Evolutionary conservation across 2,329 filamentous ascomycete genomes (phyloP), one percentile per base, ranked within the genome.

Genomic region (Blumeria hordei): DNA sequence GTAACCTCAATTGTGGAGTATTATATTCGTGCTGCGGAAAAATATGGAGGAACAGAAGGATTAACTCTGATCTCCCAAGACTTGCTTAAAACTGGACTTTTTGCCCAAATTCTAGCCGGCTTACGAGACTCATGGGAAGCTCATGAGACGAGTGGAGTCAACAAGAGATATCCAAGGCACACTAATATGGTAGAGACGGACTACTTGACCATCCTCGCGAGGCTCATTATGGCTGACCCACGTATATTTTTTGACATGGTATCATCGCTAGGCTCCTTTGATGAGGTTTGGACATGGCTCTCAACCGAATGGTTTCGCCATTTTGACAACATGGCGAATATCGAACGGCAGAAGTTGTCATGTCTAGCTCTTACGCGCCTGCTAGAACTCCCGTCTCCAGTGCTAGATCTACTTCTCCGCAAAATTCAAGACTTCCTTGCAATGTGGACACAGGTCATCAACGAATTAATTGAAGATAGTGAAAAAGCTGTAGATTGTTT

Each of bases 191-290:
- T 85, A 0, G 80, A 94, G 64, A 84, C 84, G 0, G 85, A 94
- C 64, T 94, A 94, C 66, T 83, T 94, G 63, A 77, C 79, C 4
- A 79, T 96, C 1, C 73, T 98, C 1, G 81, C 86, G 1, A 82
- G 88, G 1, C 74, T 96, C 14, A 77, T 81, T 0, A 69, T 94
- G 1, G 80, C 81, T 0, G 83, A 83, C 39, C 85, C 88, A 0
- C 68, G 81, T 14, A 70, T 84, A 1, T 83, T 94, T 60, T 70
- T 81, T 4, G 71, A 76, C 16, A 70, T 79, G 66, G 66, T 82
- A 16, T 67, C 67, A 16, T 68, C 70, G 4, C 57, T 63, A 34
- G 64, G 64, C 14, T 62, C 64, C 7, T 59, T 77, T 3, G 71
- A 74, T 3, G 68, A 72, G 45, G 71, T 76, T 7, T 81, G 77